Conservation (phyloP, 805 yeast genomes). For the Candida patagonica region DNA sequence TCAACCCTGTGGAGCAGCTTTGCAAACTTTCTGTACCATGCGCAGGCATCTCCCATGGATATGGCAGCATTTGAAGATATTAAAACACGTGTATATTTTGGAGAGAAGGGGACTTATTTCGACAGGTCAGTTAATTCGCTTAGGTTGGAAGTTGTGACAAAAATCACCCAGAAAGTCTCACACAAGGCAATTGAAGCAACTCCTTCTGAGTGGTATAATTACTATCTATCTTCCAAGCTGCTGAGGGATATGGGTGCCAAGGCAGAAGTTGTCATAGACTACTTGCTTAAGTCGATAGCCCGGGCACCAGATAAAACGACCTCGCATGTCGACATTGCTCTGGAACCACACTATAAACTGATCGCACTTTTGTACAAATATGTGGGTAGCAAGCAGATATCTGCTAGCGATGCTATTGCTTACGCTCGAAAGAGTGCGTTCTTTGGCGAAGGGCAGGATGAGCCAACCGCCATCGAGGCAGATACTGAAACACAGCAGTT, state of each 20-base stretch:
- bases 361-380: slow-evolving; percentile 52
- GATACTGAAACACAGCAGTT: slow-evolving; percentile 21
- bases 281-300: slow-evolving; percentile 17
- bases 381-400: slow-evolving; percentile 31
- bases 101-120: slow-evolving; percentile 15
- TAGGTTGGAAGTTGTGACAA: slow-evolving; percentile 21
- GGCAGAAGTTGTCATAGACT: slow-evolving; percentile 23
- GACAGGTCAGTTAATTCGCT: slow-evolving; percentile 5
- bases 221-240: slow-evolving; percentile 49
- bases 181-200: slow-evolving; percentile 36
- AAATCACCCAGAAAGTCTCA: slow-evolving; percentile 36
- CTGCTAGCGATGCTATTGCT: slow-evolving; percentile 31
- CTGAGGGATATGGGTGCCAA: slow-evolving; percentile 39
- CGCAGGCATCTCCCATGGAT: slow-evolving; percentile 26
- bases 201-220: slow-evolving; percentile 50
- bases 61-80: slow-evolving; percentile 44
- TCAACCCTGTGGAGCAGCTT: slow-evolving; percentile 43
- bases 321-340: slow-evolving; percentile 40
- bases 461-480: background rate
- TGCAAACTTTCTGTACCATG: slow-evolving; percentile 43
- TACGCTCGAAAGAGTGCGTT: slow-evolving; percentile 32
- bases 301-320: slow-evolving; percentile 13
- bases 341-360: slow-evolving; percentile 72
- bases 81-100: slow-evolving; percentile 36
- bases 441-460: slow-evolving; percentile 14